These are phyloP conservation scores for Ajuga reptans DNA, from an alignment of 305 asterid genomes.

Conservation along the genomic window DNA sequence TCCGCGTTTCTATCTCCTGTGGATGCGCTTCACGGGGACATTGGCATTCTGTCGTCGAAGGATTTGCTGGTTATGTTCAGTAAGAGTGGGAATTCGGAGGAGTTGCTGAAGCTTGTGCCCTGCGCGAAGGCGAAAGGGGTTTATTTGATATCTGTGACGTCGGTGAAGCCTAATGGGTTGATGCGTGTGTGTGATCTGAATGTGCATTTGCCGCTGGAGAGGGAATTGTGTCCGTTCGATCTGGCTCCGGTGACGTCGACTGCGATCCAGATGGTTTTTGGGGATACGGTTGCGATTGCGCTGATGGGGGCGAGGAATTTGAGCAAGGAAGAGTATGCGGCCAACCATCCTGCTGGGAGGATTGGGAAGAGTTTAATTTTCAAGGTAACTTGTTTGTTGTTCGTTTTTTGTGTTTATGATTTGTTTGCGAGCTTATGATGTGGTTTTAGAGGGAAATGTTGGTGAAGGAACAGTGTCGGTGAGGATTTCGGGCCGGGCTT, in stretches of 20 bases:
- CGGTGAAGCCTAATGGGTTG: conserved; percentile 59
- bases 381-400: conserved; percentile 35
- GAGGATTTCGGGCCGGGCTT: neutral
- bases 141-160: conserved; percentile 67
- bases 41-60: conserved; percentile 52
- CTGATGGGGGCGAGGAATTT: conserved; percentile 72
- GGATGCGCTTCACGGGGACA: conserved; percentile 90
- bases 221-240: conserved; percentile 78
- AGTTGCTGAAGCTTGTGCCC: conserved; percentile 65
- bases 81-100: conserved; percentile 91
- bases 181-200: conserved; percentile 55
- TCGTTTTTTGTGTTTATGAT: neutral
- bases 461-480: conserved; percentile 12
- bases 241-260: conserved; percentile 96
- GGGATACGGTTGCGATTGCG: conserved; percentile 84
- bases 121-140: conserved; percentile 84
- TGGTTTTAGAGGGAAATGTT: conserved; percentile 10
- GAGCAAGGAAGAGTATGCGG: conserved; percentile 76
- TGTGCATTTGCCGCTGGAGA: conserved; percentile 83
- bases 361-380: conserved; percentile 83
- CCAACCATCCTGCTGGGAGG: conserved; percentile 89
- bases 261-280: conserved; percentile 92
- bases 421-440: neutral
- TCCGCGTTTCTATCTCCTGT: conserved; percentile 73
- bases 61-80: conserved; percentile 79